These are phyloP conservation scores for Physcomitrellopsis africana DNA, from an alignment of 225 moss, liverwort and hornwort genomes.

Conservation along the genomic window DNA sequence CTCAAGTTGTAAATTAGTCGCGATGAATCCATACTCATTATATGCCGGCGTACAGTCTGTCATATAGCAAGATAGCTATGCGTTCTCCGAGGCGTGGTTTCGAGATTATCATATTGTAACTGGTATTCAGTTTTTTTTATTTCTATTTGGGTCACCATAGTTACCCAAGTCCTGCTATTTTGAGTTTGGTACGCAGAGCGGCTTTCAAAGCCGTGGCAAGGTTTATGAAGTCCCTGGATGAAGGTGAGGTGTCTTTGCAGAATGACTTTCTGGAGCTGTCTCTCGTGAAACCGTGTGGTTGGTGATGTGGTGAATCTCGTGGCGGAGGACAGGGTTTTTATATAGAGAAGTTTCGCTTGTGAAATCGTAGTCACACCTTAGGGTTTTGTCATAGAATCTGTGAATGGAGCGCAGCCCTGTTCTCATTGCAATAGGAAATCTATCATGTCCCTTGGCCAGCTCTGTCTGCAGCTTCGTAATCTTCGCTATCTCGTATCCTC, in stretches of 20 bases:
- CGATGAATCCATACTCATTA: background rate
- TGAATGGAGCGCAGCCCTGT: background rate
- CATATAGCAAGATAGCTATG: background rate
- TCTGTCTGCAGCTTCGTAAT: conserved; percentile 23
- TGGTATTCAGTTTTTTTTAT: too few species aligned
- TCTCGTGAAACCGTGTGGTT: conserved; percentile 16
- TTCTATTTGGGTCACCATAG: too few species aligned
- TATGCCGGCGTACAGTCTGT: background rate
- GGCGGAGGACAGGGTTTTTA: background rate
- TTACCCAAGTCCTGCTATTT: too few species aligned
- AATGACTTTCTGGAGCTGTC: conserved; percentile 19
- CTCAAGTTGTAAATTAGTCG: conserved; percentile 3
- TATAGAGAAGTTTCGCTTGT: background rate
- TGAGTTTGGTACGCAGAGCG: too few species aligned
- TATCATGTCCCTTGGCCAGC: conserved; percentile 34
- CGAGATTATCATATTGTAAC: too few species aligned
- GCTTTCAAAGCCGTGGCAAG: too few species aligned
- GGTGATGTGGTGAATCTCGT: background rate
- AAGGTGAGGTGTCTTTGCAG: conserved; percentile 14
- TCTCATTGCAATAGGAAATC: conserved; percentile 12
- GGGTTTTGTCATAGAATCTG: conserved; percentile 1
- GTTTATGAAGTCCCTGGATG: background rate
- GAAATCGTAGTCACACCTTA: background rate
- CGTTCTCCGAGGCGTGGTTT: too few species aligned
- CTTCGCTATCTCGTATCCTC: conserved; percentile 28